These are phyloP conservation scores for Xylariaceae sp. DNA, from an alignment of 2,329 filamentous ascomycete species.

Conservation along the genomic window DNA sequence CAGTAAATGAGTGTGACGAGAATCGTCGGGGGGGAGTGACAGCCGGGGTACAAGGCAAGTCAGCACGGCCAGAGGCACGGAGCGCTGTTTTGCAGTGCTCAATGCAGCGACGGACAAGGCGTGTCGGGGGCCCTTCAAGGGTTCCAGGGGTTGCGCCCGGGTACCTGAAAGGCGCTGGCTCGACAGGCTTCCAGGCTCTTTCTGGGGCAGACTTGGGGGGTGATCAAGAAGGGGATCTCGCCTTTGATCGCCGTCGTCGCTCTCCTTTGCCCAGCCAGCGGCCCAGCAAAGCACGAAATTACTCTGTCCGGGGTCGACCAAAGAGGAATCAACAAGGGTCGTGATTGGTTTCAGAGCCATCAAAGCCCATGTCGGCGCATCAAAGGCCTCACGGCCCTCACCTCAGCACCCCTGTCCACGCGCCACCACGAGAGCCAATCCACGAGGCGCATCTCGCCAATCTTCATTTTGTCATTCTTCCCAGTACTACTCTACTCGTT, in stretches of 20 bases:
- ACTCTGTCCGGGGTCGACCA: constrained; percentile 3
- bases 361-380: background rate
- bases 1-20: constrained; percentile 17
- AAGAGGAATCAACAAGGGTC: constrained; percentile 8
- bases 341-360: constrained; percentile 11
- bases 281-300: constrained; percentile 11
- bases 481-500: background rate
- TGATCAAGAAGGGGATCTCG: constrained; percentile 10
- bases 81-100: no score
- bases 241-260: background rate
- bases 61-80: no score
- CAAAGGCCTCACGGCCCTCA: background rate
- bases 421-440: background rate
- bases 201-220: background rate
- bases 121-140: no score
- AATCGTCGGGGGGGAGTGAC: constrained; percentile 9
- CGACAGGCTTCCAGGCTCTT: constrained; percentile 1
- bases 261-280: no score
- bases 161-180: constrained; percentile 23
- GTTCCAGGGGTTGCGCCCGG: constrained; percentile 6
- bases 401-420: no score
- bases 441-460: constrained; percentile 8
- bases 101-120: no score
- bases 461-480: constrained; percentile 8
- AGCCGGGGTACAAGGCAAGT: no score